A percentile compares a stretch with the other conserved stretches of the same genome.
These are phyloP conservation scores for Kalanchoe fedtschenkoi DNA, from an alignment of 164 flowering plant genomes.

Conservation along the genomic window DNA sequence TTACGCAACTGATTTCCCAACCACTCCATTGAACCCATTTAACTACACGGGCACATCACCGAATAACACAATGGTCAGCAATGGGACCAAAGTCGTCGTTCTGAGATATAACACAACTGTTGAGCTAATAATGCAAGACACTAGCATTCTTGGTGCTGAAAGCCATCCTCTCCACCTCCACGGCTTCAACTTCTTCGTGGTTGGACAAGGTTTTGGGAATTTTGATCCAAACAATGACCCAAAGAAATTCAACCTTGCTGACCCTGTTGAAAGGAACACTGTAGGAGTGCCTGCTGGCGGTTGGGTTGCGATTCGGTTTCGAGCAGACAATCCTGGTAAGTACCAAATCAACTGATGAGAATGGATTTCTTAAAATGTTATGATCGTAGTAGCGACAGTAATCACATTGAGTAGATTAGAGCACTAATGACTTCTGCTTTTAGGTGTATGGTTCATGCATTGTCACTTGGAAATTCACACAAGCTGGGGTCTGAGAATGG, in stretches of 20 bases:
- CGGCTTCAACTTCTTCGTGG: constrained; percentile 63
- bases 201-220: constrained; percentile 62
- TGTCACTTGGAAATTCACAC: constrained; percentile 49
- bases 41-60: constrained; percentile 67
- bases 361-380: no score
- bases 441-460: constrained; percentile 68
- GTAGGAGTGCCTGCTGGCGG: constrained; percentile 36
- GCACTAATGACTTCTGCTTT: neutral
- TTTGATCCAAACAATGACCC: constrained; percentile 40
- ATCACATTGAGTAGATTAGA: neutral
- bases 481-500: constrained; percentile 61
- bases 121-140: constrained; percentile 58
- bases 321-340: constrained; percentile 61
- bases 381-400: neutral
- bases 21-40: constrained; percentile 23
- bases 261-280: constrained; percentile 57
- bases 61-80: constrained; percentile 30
- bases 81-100: constrained; percentile 36
- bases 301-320: constrained; percentile 38
- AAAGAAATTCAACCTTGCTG: constrained; percentile 38
- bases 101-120: constrained; percentile 48
- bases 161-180: constrained; percentile 71
- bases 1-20: constrained; percentile 44
- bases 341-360: neutral
- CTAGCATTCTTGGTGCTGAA: constrained; percentile 56